phyloP scores from a whole-genome alignment of 2,329 filamentous ascomycete genomes.

The Cytospora chrysosperma region DNA sequence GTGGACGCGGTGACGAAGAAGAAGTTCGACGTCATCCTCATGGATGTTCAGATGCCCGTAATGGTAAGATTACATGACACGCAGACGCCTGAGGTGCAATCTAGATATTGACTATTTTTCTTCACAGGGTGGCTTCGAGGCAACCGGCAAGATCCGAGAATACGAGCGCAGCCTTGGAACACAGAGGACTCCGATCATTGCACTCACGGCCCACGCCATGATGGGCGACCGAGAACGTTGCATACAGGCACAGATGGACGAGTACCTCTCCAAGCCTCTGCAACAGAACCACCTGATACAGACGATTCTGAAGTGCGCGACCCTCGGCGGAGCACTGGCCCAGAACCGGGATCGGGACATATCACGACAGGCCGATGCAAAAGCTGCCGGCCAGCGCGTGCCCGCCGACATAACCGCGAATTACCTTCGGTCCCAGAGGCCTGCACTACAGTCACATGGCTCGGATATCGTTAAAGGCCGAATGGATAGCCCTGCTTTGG shows the following conservation, averaged over 20 bases:
- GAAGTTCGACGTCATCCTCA: conserved; percentile 93
- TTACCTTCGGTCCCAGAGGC: conserved; percentile 45
- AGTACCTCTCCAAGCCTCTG: conserved; percentile 94
- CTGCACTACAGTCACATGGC: conserved; percentile 54
- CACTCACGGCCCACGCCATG: conserved; percentile 97
- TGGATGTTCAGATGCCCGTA: conserved; percentile 99
- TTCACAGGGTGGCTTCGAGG: conserved; percentile 84
- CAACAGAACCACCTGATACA: conserved; percentile 98
- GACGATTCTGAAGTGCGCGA: conserved; percentile 95
- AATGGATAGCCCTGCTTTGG: conserved; percentile 61
- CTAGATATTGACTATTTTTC: conserved; percentile 38
- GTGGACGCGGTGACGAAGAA: conserved; percentile 89
- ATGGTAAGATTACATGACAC: conserved; percentile 63
- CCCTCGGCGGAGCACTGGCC: conserved; percentile 80
- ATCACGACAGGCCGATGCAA: conserved; percentile 50
- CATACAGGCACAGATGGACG: conserved; percentile 98
- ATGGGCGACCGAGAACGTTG: conserved; percentile 97
- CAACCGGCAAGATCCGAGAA: conserved; percentile 92
- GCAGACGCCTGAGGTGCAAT: conserved; percentile 12
- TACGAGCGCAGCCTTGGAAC: conserved; percentile 82
- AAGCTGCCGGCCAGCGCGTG: conserved; percentile 40
- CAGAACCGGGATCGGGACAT: conserved; percentile 66
- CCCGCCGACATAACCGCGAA: conserved; percentile 33
- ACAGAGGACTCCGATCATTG: conserved; percentile 90
- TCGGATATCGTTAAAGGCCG: conserved; percentile 24